Percentiles rank a stretch among this genome's conserved stretches.
phyloP scores from a whole-genome alignment of 2,329 filamentous ascomycete genomes.

The Neocatenulostroma microsporum region DNA sequence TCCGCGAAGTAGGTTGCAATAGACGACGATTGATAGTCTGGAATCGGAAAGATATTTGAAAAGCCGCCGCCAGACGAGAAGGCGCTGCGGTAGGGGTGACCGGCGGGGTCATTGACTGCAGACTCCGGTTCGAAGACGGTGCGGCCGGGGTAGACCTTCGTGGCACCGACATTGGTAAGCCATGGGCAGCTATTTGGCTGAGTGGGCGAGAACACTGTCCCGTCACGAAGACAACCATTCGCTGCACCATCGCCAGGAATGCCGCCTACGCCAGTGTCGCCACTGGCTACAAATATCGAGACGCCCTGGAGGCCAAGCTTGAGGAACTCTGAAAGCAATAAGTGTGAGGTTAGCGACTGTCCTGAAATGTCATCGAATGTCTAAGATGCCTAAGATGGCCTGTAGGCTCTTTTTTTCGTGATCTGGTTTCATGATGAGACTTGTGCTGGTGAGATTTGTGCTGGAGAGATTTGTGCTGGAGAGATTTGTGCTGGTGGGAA shows the following conservation, averaged over 20 bases:
- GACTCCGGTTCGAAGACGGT: constrained; percentile 13
- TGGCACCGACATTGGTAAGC: constrained; percentile 23
- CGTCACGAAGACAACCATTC: constrained; percentile 22
- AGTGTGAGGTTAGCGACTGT: too few relatives aligned
- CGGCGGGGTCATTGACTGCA: constrained; percentile 10
- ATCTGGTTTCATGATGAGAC: too few relatives aligned
- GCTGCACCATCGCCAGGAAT: constrained; percentile 17
- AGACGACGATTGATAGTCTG: constrained; percentile 27
- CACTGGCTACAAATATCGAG: constrained; percentile 42
- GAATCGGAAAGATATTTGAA: constrained; percentile 20
- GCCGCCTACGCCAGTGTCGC: constrained; percentile 37
- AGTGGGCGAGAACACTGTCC: constrained; percentile 20
- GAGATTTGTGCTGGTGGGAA: too few relatives aligned
- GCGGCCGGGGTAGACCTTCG: constrained; percentile 22
- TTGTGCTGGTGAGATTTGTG: too few relatives aligned
- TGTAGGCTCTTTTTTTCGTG: too few relatives aligned
- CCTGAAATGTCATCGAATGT: too few relatives aligned
- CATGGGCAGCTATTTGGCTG: constrained; percentile 23
- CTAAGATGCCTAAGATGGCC: too few relatives aligned
- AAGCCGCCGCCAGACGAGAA: constrained; percentile 27
- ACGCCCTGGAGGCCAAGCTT: constrained; percentile 46
- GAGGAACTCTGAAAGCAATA: constrained; percentile 37
- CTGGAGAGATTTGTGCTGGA: too few relatives aligned
- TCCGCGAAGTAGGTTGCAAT: constrained; percentile 26
- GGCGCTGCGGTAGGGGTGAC: constrained; percentile 11